Conservation (phyloP, 257 asterid species). For the Anisodus tanguticus region DNA sequence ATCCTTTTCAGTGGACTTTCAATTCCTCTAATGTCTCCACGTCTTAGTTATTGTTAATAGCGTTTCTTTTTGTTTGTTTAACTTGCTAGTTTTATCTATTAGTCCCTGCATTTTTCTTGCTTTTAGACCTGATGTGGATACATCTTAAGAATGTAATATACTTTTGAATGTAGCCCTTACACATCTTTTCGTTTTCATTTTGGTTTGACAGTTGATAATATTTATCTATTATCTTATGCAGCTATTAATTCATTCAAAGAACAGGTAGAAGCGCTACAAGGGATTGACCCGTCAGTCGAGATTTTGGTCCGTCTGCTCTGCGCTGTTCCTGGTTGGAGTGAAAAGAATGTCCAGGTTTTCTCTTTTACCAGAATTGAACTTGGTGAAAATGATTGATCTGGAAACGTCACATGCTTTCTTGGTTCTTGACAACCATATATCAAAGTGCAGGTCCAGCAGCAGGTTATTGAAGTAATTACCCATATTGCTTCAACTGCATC, state of each 20-base stretch:
- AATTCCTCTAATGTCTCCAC: background rate
- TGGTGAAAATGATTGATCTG: background rate
- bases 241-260: slow-evolving; percentile 91
- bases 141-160: background rate
- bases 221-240: slow-evolving; percentile 46
- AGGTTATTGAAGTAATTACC: slow-evolving; percentile 70
- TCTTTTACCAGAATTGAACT: slow-evolving; percentile 27
- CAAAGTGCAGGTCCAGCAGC: slow-evolving; percentile 90
- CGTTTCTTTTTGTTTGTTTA: slow-evolving; percentile 19
- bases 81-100: background rate
- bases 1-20: background rate
- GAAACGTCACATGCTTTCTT: background rate
- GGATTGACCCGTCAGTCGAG: slow-evolving; percentile 75
- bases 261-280: slow-evolving; percentile 74
- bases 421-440: slow-evolving; percentile 3
- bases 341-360: slow-evolving; percentile 96
- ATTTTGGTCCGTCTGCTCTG: slow-evolving; percentile 86
- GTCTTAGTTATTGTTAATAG: background rate
- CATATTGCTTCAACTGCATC: slow-evolving; percentile 81
- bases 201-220: slow-evolving; percentile 3
- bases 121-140: background rate
- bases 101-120: slow-evolving; percentile 19
- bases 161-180: slow-evolving; percentile 15
- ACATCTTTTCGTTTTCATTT: background rate
- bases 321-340: slow-evolving; percentile 94